phyloP scores from a whole-genome alignment of 495 filamentous ascomycete species.

The Lasiosphaeria miniovina region DNA sequence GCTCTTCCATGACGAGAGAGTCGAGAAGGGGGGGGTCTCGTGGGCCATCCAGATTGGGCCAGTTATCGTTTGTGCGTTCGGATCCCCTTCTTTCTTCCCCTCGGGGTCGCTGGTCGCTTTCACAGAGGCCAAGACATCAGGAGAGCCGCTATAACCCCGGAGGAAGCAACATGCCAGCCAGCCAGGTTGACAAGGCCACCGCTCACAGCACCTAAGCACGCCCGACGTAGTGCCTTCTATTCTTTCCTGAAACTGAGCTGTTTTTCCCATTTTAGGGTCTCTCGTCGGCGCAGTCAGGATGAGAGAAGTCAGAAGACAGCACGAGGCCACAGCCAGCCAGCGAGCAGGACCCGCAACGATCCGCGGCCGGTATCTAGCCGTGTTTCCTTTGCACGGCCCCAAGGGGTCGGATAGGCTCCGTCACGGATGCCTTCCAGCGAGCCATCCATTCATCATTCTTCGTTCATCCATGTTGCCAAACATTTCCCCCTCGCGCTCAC shows the following conservation, averaged over 20 bases:
- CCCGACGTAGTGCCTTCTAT: constrained; percentile 1
- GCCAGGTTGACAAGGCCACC: not conserved
- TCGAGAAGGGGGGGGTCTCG: constrained; percentile 41
- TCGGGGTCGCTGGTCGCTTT: not conserved
- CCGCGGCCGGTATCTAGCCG: not conserved
- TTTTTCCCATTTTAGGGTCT: not conserved
- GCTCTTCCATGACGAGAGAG: too few relatives aligned
- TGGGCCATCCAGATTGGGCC: constrained; percentile 42
- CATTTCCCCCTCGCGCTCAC: not conserved
- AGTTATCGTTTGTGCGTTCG: not conserved
- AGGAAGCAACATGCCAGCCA: not conserved
- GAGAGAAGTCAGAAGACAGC: not conserved
- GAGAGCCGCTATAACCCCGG: not conserved
- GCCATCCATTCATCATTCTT: too few relatives aligned
- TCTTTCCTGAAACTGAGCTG: constrained; percentile 11
- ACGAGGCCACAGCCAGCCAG: constrained; percentile 9
- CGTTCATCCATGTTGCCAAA: not conserved
- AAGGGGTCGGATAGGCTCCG: too few relatives aligned
- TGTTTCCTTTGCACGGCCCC: not conserved
- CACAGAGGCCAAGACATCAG: too few relatives aligned
- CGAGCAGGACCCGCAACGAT: constrained; percentile 16
- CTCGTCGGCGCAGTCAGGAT: not conserved
- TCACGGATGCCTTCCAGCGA: too few relatives aligned
- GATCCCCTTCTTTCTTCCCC: constrained; percentile 7
- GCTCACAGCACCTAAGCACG: not conserved